Percentiles rank a stretch among this genome's conserved stretches.
phyloP scores from a whole-genome alignment of 805 yeast genomes.

The Candida saitoana region DNA sequence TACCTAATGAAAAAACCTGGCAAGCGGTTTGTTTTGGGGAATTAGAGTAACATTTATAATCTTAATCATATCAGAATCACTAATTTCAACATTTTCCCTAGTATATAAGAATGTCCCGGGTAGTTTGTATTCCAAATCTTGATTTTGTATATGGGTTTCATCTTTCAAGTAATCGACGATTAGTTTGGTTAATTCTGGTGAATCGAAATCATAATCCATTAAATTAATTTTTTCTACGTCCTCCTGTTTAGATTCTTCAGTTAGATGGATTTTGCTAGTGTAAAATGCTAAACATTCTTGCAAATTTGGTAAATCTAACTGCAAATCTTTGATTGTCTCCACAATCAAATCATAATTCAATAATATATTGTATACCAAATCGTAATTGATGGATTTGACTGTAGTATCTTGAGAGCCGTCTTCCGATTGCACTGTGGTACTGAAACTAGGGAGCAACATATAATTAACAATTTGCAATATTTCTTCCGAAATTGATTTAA shows the following conservation, averaged over 20 bases:
- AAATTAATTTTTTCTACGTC: slow-evolving; percentile 16
- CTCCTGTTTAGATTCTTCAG: slow-evolving; percentile 11
- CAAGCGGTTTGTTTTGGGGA: neutral
- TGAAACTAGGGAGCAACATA: slow-evolving; percentile 17
- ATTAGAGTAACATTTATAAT: slow-evolving; percentile 4
- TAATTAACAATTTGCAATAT: slow-evolving; percentile 17
- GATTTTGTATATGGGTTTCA: slow-evolving; percentile 90
- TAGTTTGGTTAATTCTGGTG: slow-evolving; percentile 19
- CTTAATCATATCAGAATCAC: slow-evolving; percentile 6
- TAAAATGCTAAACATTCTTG: slow-evolving; percentile 15
- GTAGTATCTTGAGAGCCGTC: slow-evolving; percentile 7
- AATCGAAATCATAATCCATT: slow-evolving; percentile 23
- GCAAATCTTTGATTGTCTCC: slow-evolving; percentile 5
- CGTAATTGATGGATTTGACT: slow-evolving; percentile 23
- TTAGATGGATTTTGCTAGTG: slow-evolving; percentile 15
- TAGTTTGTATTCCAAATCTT: slow-evolving; percentile 30
- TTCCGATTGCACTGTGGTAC: slow-evolving; percentile 13
- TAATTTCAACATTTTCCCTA: neutral
- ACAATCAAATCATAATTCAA: slow-evolving; percentile 18
- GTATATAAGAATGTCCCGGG: neutral
- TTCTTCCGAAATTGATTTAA: slow-evolving; percentile 23
- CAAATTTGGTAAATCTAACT: slow-evolving; percentile 11
- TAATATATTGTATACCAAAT: slow-evolving; percentile 26
- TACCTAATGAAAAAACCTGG: slow-evolving; percentile 1
- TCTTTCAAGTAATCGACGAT: slow-evolving; percentile 50